Evolutionary conservation across 306 rosid species (phyloP).

Genomic region (Castanopsis chinensis): DNA sequence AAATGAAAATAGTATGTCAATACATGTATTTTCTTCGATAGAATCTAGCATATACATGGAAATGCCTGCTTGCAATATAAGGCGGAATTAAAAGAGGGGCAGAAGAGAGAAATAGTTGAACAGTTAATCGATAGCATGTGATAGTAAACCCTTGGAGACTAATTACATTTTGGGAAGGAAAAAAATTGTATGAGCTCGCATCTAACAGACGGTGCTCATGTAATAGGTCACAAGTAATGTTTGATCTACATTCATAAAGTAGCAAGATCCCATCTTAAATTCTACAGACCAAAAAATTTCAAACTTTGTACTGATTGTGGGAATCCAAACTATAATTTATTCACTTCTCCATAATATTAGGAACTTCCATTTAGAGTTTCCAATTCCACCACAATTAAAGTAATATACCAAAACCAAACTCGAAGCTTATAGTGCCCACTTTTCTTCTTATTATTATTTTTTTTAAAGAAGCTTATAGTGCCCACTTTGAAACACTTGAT

Average conservation of each 20-base stretch:
- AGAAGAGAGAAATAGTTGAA: background rate
- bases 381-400: background rate
- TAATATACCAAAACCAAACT: background rate
- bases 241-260: background rate
- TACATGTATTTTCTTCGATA: background rate
- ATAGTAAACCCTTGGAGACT: background rate
- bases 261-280: background rate
- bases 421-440: background rate
- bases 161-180: background rate
- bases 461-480: background rate
- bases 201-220: slow-evolving; percentile 10
- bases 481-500: background rate
- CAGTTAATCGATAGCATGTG: slow-evolving; percentile 2
- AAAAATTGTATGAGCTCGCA: background rate
- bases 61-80: background rate
- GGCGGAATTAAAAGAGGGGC: background rate
- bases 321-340: too few relatives aligned
- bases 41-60: background rate
- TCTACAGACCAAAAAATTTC: background rate
- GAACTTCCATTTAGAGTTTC: background rate
- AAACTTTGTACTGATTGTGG: too few relatives aligned
- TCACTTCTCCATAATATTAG: background rate
- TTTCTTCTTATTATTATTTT: fast-evolving
- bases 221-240: background rate
- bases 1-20: slow-evolving; percentile 21